A percentile compares a stretch with the other conserved stretches of the same genome.
These are phyloP conservation scores for Akanthomyces dipterigenus DNA, from an alignment of 2,329 filamentous ascomycete species.

Conservation along the genomic window DNA sequence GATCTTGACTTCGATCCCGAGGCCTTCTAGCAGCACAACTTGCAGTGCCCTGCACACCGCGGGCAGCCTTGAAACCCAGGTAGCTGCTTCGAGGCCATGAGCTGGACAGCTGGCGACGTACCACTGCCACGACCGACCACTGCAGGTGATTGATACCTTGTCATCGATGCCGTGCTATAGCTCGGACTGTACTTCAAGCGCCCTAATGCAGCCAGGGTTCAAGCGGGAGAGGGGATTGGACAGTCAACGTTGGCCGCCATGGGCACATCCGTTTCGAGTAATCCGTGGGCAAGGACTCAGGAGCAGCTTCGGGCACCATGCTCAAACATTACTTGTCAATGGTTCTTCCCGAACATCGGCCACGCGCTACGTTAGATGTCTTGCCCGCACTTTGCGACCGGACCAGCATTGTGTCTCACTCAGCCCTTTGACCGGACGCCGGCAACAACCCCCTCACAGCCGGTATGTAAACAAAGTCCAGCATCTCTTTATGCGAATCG, in stretches of 20 bases:
- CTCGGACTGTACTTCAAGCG: neutral
- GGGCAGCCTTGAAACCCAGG: neutral
- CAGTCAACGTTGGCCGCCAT: neutral
- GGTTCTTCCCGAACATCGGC: neutral
- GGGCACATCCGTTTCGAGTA: constrained; percentile 8
- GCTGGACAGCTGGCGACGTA: neutral
- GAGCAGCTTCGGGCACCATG: neutral
- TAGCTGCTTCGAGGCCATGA: neutral
- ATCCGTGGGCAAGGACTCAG: neutral
- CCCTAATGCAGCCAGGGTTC: constrained; percentile 2
- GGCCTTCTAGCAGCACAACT: neutral
- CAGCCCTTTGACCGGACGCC: neutral
- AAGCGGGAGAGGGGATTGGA: neutral
- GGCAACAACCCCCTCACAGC: neutral
- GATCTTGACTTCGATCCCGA: neutral
- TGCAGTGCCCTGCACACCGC: neutral
- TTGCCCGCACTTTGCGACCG: neutral
- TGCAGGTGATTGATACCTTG: neutral
- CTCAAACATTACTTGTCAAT: neutral
- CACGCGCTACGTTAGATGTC: neutral
- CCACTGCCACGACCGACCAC: neutral
- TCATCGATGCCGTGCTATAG: neutral
- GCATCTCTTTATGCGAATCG: neutral
- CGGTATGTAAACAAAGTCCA: neutral
- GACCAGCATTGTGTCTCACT: neutral